Conservation (phyloP, 768 basidiomycete species). For the Lentinus tigrinus region DNA sequence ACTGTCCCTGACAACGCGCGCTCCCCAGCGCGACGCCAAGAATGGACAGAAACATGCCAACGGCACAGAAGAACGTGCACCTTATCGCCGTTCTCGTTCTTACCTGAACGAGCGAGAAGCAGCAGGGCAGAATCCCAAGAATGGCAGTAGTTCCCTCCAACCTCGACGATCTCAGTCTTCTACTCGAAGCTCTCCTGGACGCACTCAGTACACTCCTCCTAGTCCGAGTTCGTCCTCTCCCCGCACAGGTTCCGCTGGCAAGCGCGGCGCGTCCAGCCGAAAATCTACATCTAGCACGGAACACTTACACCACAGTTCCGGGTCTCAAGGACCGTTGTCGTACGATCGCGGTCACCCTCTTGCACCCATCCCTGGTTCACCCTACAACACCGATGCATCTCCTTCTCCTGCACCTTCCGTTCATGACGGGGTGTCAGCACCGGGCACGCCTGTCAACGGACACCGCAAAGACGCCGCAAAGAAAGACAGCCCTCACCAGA, state of each 20-base stretch:
- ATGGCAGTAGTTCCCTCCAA: constrained; percentile 4
- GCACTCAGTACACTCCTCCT: constrained; percentile 5
- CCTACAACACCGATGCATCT: constrained; percentile 61
- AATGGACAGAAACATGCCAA: constrained; percentile 5
- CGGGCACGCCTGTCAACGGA: constrained; percentile 33
- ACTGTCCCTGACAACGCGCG: constrained; percentile 41
- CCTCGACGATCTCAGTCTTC: constrained; percentile 27
- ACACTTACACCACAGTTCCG: constrained; percentile 10
- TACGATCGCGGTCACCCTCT: constrained; percentile 30
- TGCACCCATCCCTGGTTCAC: constrained; percentile 49
- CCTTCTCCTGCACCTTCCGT: constrained; percentile 40
- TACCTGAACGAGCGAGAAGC: constrained; percentile 19
- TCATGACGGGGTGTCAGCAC: constrained; percentile 40
- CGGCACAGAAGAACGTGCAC: constrained; percentile 9
- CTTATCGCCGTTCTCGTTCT: constrained; percentile 26
- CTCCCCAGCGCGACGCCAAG: background rate
- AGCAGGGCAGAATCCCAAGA: constrained; percentile 1
- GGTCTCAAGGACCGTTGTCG: constrained; percentile 19
- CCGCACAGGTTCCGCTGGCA: constrained; percentile 3
- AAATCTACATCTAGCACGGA: constrained; percentile 18
- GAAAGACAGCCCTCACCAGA: constrained; percentile 28
- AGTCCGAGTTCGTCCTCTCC: constrained; percentile 3
- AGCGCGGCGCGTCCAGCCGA: constrained; percentile 4
- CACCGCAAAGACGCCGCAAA: background rate
- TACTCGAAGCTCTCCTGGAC: constrained; percentile 20